Evolutionary conservation across 768 basidiomycete species (phyloP), one percentile per base, ranked within the genome.

Genomic region (Nidula microcarpa): DNA sequence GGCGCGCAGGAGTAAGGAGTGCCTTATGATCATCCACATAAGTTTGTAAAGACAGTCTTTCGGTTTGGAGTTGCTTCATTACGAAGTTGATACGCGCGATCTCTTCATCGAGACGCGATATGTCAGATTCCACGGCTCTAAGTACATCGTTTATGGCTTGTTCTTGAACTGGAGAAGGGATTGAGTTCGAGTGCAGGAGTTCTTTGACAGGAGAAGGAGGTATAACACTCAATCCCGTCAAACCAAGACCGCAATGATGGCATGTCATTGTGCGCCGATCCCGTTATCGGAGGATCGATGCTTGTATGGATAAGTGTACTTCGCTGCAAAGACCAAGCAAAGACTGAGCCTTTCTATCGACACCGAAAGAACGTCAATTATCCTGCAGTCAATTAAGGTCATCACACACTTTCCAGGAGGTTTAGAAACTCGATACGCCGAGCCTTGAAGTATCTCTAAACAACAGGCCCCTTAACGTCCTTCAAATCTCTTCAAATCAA

Each of bases 1-100:
- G 49, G n/a, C 57, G 54, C 16, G 57, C 53, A n/a, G 54, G 57
- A 8, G 57, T 58, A 34, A 55, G 33, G n/a, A 55, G 53, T 2
- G 53, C 53, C 6, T 49, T 50, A 55, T 58, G 57, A 9, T 52
- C 49, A 33, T 53, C 54, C 23, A 55, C 33, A 13, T 55, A 53
- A n/a, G 47, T 44, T 17, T 47, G 48, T 16, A 58, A 36, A 16
- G 36, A 49, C 35, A n/a, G 41, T 39, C 54, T 49, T 18, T 58
- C 54, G 11, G 47, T 39, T 46, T 47, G 33, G 4, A 58, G 36
- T 17, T 58, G 47, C 8, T 34, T 30, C 23, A 58, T 39, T 10
- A 55, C 57, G 33, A 33, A 45, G 16, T 44, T 43, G 18, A 58
- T 52, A 6, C 48, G 51, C n/a, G 43, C 43, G 35, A 58, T 53